Evolutionary conservation across 768 basidiomycete species (phyloP), one percentile per base, ranked within the genome.

Genomic region (Amanita molliuscula): DNA sequence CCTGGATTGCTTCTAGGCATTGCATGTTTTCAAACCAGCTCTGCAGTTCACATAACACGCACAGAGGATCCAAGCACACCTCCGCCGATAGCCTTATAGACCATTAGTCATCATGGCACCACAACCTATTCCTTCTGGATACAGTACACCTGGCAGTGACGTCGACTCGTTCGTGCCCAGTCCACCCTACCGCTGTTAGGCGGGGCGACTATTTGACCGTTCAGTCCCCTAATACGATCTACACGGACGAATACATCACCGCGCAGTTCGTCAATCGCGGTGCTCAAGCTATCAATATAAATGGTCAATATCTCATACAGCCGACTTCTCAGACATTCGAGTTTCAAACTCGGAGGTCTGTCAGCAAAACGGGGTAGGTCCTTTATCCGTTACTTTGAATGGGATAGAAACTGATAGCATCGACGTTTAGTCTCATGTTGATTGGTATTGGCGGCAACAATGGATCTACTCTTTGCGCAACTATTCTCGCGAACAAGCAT

Each of bases 401-500:
- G 50, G 36, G 9, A 46, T 26, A 31, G 40, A 59, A 54, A 21
- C 11, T 50, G 25, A 28, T 29, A 41, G 34, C 47, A 38, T 52
- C 42, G n/a, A 33, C 55, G 44, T 45, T 7, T 53, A 97, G 95
- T 49, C 76, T 99, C 55, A 86, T 99, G 88, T 86, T 99, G 79
- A 84, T 98, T 58, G 96, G 96, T 53, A 69, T 93, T 52, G 95
- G 95, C 51, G 95, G 96, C 47, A 99, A 99, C 78, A 99, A 99
- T 62, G 96, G 95, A 46, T 78, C 87, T 43, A 98, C 95, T 23
- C 77, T 98, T 43, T 84, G 82, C 55, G 94, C 96, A 10, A 96
- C 94, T 54, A 82, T 97, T 64, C 79, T 96, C 58, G 96, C 96
- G 59, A 98, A 98, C 76, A 83, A 82, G 57, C 87, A 98, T 74